Evolutionary conservation across 1,284 basidiomycete species (phyloP), one percentile per base, ranked within the genome.

Genomic region (Moniliella sp.): DNA sequence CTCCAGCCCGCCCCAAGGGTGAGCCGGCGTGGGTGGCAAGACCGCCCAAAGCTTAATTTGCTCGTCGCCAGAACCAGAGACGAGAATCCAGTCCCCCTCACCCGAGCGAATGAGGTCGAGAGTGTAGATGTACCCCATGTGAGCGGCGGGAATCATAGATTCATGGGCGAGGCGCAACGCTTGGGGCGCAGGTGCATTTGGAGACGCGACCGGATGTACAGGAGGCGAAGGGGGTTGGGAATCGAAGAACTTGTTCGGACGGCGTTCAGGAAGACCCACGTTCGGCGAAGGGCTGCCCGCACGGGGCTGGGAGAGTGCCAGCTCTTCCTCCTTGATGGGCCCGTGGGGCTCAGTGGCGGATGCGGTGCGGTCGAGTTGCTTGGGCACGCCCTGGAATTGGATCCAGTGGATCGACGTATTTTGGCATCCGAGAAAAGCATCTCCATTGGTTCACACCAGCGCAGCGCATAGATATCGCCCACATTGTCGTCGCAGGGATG

Each of bases 71-170:
- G 78, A 51, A 13, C 46, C 48, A 2, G 40, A 44, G 2, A 41
- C 44, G 8, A 50, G 40, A 10, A 49, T 40, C 3, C 36, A 40
- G 21, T 10, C 11, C 18, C 9, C 14, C 10, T 31, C 18, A 15
- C 15, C 19, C n/a, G 30, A 18, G 17, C 62, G 62, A 12, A 68
- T 68, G 5, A 76, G 54, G 1, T 71, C 65, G 67, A 93, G 74
- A 44, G 78, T 81, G 56, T 93, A 93, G 10, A 93, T 70, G 56
- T 94, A 94, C 7, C 86, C 86, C 59, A 74, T 83, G 60, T 94
- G 86, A 1, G 84, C 86, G 2, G 78, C 78, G 8, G 11, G 28
- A 15, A 14, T 4, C 14, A 15, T 17, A 16, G 13, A 29, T 17
- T 7, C 21, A 23, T 23, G 21, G n/a, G 8, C n/a, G 21, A 23